These are phyloP conservation scores for Butyriboletus loyo DNA, from an alignment of 768 basidiomycete species.

Conservation along the genomic window DNA sequence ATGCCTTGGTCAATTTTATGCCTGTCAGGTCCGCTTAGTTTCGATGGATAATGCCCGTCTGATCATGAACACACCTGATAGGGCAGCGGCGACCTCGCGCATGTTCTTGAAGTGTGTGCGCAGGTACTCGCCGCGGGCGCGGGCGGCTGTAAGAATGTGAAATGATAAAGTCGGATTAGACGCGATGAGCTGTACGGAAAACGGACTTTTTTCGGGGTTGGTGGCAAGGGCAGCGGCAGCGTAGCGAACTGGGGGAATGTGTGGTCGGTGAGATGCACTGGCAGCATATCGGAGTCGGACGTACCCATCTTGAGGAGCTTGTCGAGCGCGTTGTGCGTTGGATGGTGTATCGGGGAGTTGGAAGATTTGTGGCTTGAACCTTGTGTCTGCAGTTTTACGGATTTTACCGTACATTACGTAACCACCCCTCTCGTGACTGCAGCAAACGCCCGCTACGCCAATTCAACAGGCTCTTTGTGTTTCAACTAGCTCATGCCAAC, in stretches of 20 bases:
- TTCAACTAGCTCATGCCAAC: conserved; percentile 22
- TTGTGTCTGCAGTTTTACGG: conserved; percentile 31
- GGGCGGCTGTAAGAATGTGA: conserved; percentile 59
- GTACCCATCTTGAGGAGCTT: conserved; percentile 63
- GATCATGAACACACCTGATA: conserved; percentile 63
- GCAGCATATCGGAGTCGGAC: conserved; percentile 31
- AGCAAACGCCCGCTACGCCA: background rate
- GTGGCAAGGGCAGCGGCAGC: conserved; percentile 80
- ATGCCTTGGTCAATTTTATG: conserved; percentile 91
- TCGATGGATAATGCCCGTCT: background rate
- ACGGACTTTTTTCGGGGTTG: conserved; percentile 95
- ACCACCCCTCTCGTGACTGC: background rate
- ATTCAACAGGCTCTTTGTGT: background rate
- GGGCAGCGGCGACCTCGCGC: conserved; percentile 95
- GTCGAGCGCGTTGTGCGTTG: conserved; percentile 36
- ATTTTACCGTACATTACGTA: conserved; percentile 14
- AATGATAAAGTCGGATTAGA: conserved; percentile 9
- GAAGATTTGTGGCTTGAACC: conserved; percentile 30
- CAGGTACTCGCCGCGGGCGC: conserved; percentile 93
- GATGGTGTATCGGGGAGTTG: conserved; percentile 60
- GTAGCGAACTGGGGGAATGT: conserved; percentile 72
- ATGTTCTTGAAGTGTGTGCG: conserved; percentile 99
- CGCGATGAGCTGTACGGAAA: background rate
- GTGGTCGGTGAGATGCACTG: conserved; percentile 18
- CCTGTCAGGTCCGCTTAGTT: conserved; percentile 45